phyloP scores from a whole-genome alignment of 2,329 filamentous ascomycete genomes.

The Colletotrichum sp. region DNA sequence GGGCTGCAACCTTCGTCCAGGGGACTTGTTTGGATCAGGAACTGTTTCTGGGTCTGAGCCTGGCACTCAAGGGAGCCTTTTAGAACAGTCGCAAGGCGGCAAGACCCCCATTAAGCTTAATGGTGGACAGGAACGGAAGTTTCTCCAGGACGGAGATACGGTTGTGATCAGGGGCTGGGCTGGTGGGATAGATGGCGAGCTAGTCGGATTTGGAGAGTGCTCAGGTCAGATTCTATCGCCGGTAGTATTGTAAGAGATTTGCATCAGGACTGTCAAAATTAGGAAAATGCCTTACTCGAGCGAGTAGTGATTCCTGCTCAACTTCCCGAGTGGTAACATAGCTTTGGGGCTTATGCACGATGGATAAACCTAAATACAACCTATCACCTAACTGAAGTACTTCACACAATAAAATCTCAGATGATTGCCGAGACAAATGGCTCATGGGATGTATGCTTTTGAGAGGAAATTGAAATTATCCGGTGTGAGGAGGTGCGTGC shows the following conservation, averaged over 20 bases:
- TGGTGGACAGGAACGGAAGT: constrained; percentile 70
- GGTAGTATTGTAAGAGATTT: not conserved
- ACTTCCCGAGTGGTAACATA: not conserved
- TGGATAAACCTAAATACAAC: too few relatives aligned
- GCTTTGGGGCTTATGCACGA: not conserved
- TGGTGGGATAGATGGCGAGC: constrained; percentile 65
- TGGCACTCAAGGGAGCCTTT: constrained; percentile 70
- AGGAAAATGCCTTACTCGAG: not conserved
- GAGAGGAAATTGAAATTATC: too few relatives aligned
- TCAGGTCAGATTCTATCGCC: constrained; percentile 54
- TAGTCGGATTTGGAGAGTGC: constrained; percentile 82
- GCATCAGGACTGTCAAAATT: not conserved
- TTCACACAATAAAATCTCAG: too few relatives aligned
- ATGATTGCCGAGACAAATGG: too few relatives aligned
- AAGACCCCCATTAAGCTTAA: constrained; percentile 66
- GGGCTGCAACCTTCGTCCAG: constrained; percentile 74
- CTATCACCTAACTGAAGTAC: too few relatives aligned
- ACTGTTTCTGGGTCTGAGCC: constrained; percentile 70
- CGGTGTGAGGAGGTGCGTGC: too few relatives aligned
- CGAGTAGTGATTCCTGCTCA: not conserved
- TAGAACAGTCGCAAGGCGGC: constrained; percentile 74
- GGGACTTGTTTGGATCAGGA: constrained; percentile 77
- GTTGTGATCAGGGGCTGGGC: constrained; percentile 68
- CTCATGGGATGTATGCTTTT: too few relatives aligned
- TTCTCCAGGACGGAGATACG: constrained; percentile 76